Evolutionary conservation across 2,329 filamentous ascomycete genomes (phyloP), one percentile per base, ranked within the genome.

Genomic region (Neofusicoccum ribis): DNA sequence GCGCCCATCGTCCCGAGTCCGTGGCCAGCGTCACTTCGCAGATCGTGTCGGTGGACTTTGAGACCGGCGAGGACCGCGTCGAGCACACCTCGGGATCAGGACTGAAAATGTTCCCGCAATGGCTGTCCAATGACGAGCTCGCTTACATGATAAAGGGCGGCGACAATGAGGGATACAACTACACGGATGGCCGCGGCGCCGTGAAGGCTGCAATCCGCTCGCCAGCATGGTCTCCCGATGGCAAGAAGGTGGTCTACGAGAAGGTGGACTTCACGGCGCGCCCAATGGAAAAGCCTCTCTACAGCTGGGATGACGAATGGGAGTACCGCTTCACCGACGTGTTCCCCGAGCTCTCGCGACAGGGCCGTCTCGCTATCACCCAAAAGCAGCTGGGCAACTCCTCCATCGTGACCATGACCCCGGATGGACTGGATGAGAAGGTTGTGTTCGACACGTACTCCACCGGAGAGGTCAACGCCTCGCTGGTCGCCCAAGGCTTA

Each of bases 251-350:
- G 41, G 65, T 70, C 12, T 69, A 71, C 47, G 67, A 71, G 46
- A 69, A 67, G 44, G 66, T 69, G 1, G 66, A 58, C 15, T 78
- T 73, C 70, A 67, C 70, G 3, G 68, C 70, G 9, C 78, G 78
- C 3, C 68, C 74, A 0, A 72, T 76, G 60, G 75, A 76, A 11
- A 77, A 78, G 68, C 47, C 71, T 47, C 71, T 81, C 5, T 81
- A 76, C 67, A 76, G 73, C 67, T 81, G 74, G 73, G 76, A 81
- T 47, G 41, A 47, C 6, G 75, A 79, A 4, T 81, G 74, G 74
- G 79, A 81, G 5, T 81, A 81, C 66, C 75, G 77, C 20, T 79
- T 79, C 72, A 80, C 74, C 50, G 79, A 81, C 61, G 77, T 81
- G 3, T 81, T 81, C 69, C 79, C 80, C 0, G 69, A 74, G 50